Evolutionary conservation across 495 filamentous ascomycete genomes (phyloP), one percentile per base, ranked within the genome.

Genomic region (Staphylotrichum longicolle): DNA sequence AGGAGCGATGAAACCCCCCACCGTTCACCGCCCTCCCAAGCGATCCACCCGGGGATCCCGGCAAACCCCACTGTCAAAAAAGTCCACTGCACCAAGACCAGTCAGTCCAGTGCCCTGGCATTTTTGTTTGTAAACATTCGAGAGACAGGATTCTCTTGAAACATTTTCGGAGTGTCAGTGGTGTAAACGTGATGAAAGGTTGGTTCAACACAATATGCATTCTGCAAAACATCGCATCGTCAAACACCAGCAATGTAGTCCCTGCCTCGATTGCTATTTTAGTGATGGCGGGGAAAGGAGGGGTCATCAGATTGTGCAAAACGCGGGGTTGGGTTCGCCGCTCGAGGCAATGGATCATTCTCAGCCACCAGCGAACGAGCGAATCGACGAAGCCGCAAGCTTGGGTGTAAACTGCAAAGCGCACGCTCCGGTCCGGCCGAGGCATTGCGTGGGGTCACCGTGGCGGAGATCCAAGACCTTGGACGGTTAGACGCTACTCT

Each of bases 1-100:
- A 27, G 20, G 20, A 27, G 47, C 34, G 33, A 34, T 15, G 1
- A 51, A 27, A 27, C 20, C 20, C 51, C 37, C 51, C 51, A 54
- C 51, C 35, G 49, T 30, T 52, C 35, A 54, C 51, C 51, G 51
- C 51, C 51, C 33, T 54, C 35, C 51, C 40, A 34, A 37, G 9
- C 20, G n/a, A 27, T 14, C 51, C 51, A 54, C 8, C 51, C 51
- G 51, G 51, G 51, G 51, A 54, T 54, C 35, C 51, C 51, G 51
- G 51, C 50, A 12, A 27, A 41, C 35, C 51, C 35, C 51, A 30
- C 51, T 15, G 30, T 49, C 30, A 10, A 20, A 49, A 7, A n/a
- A n/a, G 33, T 32, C 47, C 10, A 34, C 27, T 30, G 15, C 11
- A 34, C 32, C 27, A 49, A 33, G 27, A 49, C 32, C 47, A 49